Conservation (phyloP, 345 rosid genomes). For the Citrus medica region DNA sequence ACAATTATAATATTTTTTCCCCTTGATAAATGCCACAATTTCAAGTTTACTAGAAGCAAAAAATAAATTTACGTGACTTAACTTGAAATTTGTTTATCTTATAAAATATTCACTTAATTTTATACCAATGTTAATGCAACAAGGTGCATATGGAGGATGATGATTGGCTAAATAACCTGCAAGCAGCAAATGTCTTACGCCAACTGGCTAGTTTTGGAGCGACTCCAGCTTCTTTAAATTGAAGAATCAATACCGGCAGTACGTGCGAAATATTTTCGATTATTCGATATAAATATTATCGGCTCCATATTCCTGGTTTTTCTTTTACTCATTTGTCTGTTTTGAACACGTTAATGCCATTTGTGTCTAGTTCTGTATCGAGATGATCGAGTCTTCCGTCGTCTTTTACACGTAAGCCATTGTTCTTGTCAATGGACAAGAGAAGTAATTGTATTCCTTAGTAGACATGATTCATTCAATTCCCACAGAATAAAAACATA, state of each 20-base stretch:
- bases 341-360: constrained; percentile 21
- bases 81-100: too few relatives aligned
- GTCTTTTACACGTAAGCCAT: background rate
- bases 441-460: background rate
- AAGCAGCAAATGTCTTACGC: too few relatives aligned
- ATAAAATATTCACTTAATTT: too few relatives aligned
- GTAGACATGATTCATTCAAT: background rate
- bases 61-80: too few relatives aligned
- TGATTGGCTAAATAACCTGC: too few relatives aligned
- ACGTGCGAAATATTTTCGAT: background rate
- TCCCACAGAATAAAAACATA: background rate
- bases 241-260: background rate
- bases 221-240: too few relatives aligned
- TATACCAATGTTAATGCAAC: background rate
- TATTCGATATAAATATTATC: background rate
- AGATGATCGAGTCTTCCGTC: constrained; percentile 22
- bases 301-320: constrained; percentile 7
- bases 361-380: constrained; percentile 35
- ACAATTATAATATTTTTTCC: too few relatives aligned
- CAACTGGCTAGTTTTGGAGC: background rate
- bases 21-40: too few relatives aligned
- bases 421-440: constrained; percentile 7
- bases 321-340: constrained; percentile 23
- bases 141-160: background rate
- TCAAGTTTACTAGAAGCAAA: too few relatives aligned